phyloP scores from a whole-genome alignment of 192 early-diverging fungal genomes.

The Lobosporangium transversale region DNA sequence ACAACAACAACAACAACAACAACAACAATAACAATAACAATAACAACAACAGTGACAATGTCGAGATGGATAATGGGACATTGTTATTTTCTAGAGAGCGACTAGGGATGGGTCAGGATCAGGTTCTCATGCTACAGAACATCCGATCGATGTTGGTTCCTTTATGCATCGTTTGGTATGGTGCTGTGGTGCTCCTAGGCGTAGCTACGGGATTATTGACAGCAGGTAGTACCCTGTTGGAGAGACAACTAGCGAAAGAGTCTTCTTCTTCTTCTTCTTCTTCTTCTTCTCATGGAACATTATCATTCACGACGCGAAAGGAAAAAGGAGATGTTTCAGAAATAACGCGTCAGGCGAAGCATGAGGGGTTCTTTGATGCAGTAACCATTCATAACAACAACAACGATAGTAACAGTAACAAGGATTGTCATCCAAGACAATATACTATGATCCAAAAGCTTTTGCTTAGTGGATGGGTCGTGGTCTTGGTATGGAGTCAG shows the following conservation, averaged over 20 bases:
- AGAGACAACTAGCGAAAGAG: conserved; percentile 4
- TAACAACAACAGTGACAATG: too few relatives aligned
- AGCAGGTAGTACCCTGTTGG: conserved; percentile 21
- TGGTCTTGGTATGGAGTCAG: conserved; percentile 16
- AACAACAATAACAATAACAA: too few relatives aligned
- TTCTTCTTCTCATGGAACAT: too few relatives aligned
- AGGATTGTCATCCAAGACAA: not conserved
- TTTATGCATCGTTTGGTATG: conserved; percentile 26
- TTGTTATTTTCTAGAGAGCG: not conserved
- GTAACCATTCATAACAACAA: not conserved
- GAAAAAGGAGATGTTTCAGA: too few relatives aligned
- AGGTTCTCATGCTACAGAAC: not conserved
- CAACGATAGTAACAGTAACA: not conserved
- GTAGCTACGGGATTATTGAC: conserved; percentile 31
- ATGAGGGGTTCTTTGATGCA: too few relatives aligned
- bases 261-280: too few relatives aligned
- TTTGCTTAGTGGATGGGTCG: too few relatives aligned
- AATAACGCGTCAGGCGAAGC: not conserved
- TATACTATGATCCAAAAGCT: not conserved
- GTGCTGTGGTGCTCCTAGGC: conserved; percentile 17
- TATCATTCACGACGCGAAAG: too few relatives aligned
- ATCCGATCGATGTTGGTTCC: conserved; percentile 2
- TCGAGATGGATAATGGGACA: too few relatives aligned
- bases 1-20: too few relatives aligned
- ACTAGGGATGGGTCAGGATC: too few relatives aligned